phyloP scores from a whole-genome alignment of 2,329 filamentous ascomycete species.

The Hypoxylon sp. region DNA sequence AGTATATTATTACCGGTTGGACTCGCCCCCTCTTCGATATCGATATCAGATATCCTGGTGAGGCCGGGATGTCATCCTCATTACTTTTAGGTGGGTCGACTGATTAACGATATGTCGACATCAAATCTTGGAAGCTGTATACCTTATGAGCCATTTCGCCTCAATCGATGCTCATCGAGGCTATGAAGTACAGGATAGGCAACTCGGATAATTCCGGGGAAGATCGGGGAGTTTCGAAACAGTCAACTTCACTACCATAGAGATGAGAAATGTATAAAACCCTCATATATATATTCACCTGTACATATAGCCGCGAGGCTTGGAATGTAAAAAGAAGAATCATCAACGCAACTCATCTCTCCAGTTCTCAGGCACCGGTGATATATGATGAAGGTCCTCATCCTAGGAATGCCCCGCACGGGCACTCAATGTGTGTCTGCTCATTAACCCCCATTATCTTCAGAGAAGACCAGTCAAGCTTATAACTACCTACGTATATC shows the following conservation, averaged over 20 bases:
- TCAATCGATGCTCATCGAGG: background rate
- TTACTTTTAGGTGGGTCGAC: background rate
- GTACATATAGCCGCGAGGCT: slow-evolving; percentile 22
- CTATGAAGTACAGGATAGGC: slow-evolving; percentile 17
- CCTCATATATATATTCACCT: background rate
- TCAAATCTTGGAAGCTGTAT: slow-evolving; percentile 1
- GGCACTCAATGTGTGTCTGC: slow-evolving; percentile 52
- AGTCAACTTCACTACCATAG: slow-evolving; percentile 9
- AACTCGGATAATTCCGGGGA: slow-evolving; percentile 25
- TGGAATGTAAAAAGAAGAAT: slow-evolving; percentile 3
- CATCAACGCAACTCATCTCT: background rate
- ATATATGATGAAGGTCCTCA: slow-evolving; percentile 52
- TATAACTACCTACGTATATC: slow-evolving; percentile 4
- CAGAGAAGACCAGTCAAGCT: slow-evolving; percentile 1
- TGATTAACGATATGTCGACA: slow-evolving; percentile 10
- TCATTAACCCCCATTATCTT: background rate
- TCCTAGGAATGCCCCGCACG: slow-evolving; percentile 53
- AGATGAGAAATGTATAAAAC: slow-evolving; percentile 15
- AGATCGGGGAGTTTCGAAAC: slow-evolving; percentile 12
- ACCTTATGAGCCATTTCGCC: slow-evolving; percentile 1
- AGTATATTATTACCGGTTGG: background rate
- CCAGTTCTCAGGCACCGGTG: background rate
- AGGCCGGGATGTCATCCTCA: background rate
- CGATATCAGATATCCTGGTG: background rate
- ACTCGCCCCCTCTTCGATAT: background rate